Percentiles rank a stretch among this genome's conserved stretches.
These are phyloP conservation scores for Mediolabrus comicus DNA, from an alignment of 108 stramenopile species.

Conservation along the genomic window DNA sequence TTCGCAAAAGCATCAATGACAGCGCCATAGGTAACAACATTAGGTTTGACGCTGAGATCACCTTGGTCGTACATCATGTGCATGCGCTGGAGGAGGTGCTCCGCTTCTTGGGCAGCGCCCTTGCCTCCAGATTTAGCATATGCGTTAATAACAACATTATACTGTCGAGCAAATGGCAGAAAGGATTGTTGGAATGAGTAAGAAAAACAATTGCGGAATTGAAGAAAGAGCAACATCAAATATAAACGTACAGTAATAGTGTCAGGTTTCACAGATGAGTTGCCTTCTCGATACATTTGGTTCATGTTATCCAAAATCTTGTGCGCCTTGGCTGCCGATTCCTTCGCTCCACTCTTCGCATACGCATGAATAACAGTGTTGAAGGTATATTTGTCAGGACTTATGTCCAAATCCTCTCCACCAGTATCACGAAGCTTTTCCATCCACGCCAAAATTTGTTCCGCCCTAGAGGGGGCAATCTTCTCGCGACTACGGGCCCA, in stretches of 20 bases:
- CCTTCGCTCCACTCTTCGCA: slow-evolving; percentile 61
- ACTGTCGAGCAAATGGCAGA: slow-evolving; percentile 1
- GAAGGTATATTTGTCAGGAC: slow-evolving; percentile 83
- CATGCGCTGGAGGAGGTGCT: slow-evolving; percentile 59
- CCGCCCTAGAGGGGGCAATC: slow-evolving; percentile 71
- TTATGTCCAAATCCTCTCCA: slow-evolving; percentile 50
- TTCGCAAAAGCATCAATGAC: slow-evolving; percentile 88
- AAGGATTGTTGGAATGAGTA: background rate
- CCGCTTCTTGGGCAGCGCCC: slow-evolving; percentile 55
- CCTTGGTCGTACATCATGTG: slow-evolving; percentile 61
- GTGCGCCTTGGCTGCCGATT: slow-evolving; percentile 69
- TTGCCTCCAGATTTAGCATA: slow-evolving; percentile 66
- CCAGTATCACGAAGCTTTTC: slow-evolving; percentile 60
- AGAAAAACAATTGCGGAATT: background rate
- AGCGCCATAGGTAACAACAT: slow-evolving; percentile 64
- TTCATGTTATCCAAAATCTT: slow-evolving; percentile 74
- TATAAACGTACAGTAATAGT: slow-evolving; percentile 33
- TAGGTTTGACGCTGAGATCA: slow-evolving; percentile 62
- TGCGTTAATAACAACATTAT: slow-evolving; percentile 63
- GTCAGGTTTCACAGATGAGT: slow-evolving; percentile 50
- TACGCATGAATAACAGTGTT: slow-evolving; percentile 77
- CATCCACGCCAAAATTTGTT: slow-evolving; percentile 85
- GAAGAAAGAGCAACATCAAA: background rate
- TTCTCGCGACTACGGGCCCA: slow-evolving; percentile 83
- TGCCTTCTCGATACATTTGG: slow-evolving; percentile 54